These are phyloP conservation scores for Paraphaeosphaeria sporulosa DNA, from an alignment of 2,329 filamentous ascomycete genomes.

Conservation along the genomic window DNA sequence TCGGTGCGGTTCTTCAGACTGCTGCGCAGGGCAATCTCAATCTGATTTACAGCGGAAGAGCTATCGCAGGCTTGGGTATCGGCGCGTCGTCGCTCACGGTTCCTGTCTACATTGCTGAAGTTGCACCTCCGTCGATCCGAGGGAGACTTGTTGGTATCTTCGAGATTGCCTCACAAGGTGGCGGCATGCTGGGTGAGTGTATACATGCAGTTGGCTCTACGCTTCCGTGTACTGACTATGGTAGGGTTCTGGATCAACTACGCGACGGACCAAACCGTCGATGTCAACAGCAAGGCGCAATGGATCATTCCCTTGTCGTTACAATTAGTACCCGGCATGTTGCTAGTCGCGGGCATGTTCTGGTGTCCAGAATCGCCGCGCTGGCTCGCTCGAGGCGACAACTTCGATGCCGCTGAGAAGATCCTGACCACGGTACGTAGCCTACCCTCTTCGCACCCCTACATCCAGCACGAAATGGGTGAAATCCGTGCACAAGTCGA, in stretches of 20 bases:
- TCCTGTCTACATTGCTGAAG: conserved; percentile 51
- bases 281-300: conserved; percentile 58
- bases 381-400: conserved; percentile 38
- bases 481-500: conserved; percentile 54
- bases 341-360: conserved; percentile 46
- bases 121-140: conserved; percentile 67
- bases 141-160: conserved; percentile 72
- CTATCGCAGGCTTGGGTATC: conserved; percentile 50
- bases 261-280: conserved; percentile 50
- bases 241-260: conserved; percentile 55
- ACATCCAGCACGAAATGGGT: conserved; percentile 59
- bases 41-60: conserved; percentile 48
- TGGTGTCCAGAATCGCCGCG: conserved; percentile 49
- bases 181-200: conserved; percentile 55
- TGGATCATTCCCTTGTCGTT: conserved; percentile 69
- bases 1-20: conserved; percentile 52
- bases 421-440: conserved; percentile 55
- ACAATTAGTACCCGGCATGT: conserved; percentile 52
- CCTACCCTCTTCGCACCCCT: conserved; percentile 52
- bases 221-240: not conserved
- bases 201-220: not conserved
- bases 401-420: conserved; percentile 50
- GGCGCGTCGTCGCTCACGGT: conserved; percentile 48
- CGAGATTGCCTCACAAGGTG: conserved; percentile 70
- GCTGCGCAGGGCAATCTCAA: conserved; percentile 45